Evolutionary conservation across 176 grass and related monocot genomes (phyloP), one percentile per base, ranked within the genome.

Genomic region (Triticum timopheevii): DNA sequence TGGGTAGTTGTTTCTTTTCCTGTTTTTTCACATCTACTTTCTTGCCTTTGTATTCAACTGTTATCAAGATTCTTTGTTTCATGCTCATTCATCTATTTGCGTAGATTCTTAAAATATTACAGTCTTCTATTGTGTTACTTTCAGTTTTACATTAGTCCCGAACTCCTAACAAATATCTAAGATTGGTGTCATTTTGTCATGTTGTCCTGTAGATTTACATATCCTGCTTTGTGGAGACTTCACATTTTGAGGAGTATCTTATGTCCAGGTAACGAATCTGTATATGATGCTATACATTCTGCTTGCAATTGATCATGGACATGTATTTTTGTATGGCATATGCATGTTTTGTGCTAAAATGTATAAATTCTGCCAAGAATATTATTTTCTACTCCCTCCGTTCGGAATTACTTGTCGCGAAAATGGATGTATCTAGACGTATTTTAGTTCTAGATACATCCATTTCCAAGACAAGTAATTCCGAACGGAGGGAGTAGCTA

Each of bases 211-310:
- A 99, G 97, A 90, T 96, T 86, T 92, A 94, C 13, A 47, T 99
- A 80, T 94, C 97, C 79, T 99, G 94, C 66, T 99, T 99, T 79
- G 97, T 99, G 66, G 94, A 97, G 85, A 99, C 97, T 40, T 93
- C 94, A 39, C 97, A 87, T 91, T 93, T 93, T 78, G 97, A 99
- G 81, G 97, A 99, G 83, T 99, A 81, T 79, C 86, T 92, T 3
- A 90, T 93, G 97, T 99, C 62, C 93, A 99, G 94, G 97, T 99
- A 87, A 74, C 76, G 10, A 58, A 71, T 36, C 34, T 64, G 45
- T 69, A 40, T 86, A 65, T 69, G 40, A 44, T 42, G 34, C 44
- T 72, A 63, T 73, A 59, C 54, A 65, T 77, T 73, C 30, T 63
- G 49, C 50, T 82, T 82, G 62, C 38, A 76, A 31, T 33, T 81